Conservation (phyloP, 1,284 basidiomycete species). For the Austroboletus novae-zelandiae region DNA sequence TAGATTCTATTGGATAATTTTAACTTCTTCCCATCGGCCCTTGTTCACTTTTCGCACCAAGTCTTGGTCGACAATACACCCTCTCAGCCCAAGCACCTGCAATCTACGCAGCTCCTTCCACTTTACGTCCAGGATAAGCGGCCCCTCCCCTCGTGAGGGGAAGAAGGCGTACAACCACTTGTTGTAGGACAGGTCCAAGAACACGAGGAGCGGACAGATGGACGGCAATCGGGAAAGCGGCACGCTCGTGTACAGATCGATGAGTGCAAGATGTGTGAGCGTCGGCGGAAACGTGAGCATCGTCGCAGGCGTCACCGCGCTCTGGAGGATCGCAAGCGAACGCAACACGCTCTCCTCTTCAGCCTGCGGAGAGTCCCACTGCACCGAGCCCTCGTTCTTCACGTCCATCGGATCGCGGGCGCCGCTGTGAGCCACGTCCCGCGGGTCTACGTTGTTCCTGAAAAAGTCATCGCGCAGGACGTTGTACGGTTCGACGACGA, state of each 20-base stretch:
- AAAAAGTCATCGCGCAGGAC: constrained; percentile 45
- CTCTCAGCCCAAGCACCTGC: constrained; percentile 52
- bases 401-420: background rate
- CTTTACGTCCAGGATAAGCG: constrained; percentile 34
- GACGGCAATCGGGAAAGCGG: constrained; percentile 54
- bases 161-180: constrained; percentile 46
- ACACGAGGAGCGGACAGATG: constrained; percentile 58
- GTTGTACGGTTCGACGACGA: constrained; percentile 56
- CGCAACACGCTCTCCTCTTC: constrained; percentile 29
- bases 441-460: constrained; percentile 9
- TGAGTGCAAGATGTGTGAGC: constrained; percentile 54
- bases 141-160: background rate
- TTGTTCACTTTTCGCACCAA: constrained; percentile 49
- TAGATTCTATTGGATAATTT: constrained; percentile 39
- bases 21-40: constrained; percentile 62
- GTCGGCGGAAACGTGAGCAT: constrained; percentile 54
- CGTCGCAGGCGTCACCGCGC: constrained; percentile 34
- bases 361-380: constrained; percentile 21
- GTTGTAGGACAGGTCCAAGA: constrained; percentile 69
- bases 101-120: constrained; percentile 56
- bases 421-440: background rate
- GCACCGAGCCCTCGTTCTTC: background rate
- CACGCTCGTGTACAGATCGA: constrained; percentile 33
- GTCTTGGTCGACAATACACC: constrained; percentile 42
- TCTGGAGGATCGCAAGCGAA: constrained; percentile 40